A percentile compares a stretch with the other conserved stretches of the same genome.
These are phyloP conservation scores for Strigomonas culicis DNA, from an alignment of 208 protist species.

Conservation along the genomic window DNA sequence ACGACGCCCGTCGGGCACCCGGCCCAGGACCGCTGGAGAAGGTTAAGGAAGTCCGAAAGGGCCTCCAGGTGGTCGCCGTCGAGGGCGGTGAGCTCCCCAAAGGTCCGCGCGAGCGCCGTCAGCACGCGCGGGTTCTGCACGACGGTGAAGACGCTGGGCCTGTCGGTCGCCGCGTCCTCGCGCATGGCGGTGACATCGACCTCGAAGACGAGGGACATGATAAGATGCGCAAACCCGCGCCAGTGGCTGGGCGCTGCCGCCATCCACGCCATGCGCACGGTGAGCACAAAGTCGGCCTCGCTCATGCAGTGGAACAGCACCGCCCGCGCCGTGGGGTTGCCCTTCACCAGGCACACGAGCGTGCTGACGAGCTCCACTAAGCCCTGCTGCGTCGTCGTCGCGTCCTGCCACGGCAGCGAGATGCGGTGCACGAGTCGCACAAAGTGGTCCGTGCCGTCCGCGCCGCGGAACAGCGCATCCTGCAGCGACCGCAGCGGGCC, in stretches of 20 bases:
- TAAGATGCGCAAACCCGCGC: constrained; percentile 19
- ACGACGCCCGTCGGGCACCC: constrained; percentile 35
- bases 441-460: constrained; percentile 23
- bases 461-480: constrained; percentile 24
- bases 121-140: constrained; percentile 55
- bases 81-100: constrained; percentile 8
- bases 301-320: constrained; percentile 24
- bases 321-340: constrained; percentile 19
- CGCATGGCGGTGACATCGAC: constrained; percentile 16
- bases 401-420: constrained; percentile 28
- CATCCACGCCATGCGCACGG: constrained; percentile 43
- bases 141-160: constrained; percentile 2
- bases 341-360: constrained; percentile 20
- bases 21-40: constrained; percentile 11
- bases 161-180: neutral
- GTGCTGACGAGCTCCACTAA: constrained; percentile 3
- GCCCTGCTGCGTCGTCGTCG: neutral
- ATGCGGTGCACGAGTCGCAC: constrained; percentile 35
- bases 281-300: constrained; percentile 41
- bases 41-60: neutral
- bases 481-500: constrained; percentile 30
- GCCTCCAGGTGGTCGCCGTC: neutral
- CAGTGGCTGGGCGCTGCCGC: constrained; percentile 18
- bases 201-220: constrained; percentile 37
- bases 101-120: constrained; percentile 28